Base-by-base conservation (phyloP, 78 protist genomes). In the Salpingoeca rosetta region DNA sequence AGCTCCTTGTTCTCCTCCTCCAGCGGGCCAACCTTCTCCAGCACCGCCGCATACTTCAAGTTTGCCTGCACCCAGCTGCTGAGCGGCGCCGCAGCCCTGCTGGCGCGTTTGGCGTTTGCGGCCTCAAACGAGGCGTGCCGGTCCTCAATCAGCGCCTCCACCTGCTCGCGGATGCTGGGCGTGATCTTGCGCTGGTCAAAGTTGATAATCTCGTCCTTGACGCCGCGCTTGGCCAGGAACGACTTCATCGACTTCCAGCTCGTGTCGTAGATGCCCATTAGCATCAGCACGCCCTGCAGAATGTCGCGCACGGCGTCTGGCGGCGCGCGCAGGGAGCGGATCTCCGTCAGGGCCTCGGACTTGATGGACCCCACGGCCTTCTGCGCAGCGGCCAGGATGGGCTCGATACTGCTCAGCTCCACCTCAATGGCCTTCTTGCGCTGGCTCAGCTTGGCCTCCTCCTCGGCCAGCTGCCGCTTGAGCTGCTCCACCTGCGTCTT, bases 31-130 rank as follows among this genome's bases (percentile, higher is more conserved):
- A 90, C 36, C 79, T 39, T 2, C 73, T 84, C 84, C 78, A 74
- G 0, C 25, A 90, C 91, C 3, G 44, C 37, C 7, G 80, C 0
- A 80, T 91, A 94, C 79, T 88, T 65, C 26, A 95, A 2, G 51
- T 88, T 80, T 31, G 98, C 98, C 57, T 73, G 7, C 41, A 93
- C 93, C 98, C 98, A 95, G 74, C 83, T 81, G 1, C 95, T 96
- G 39, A 95, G 72, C 51, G 98, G 98, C 25, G 90, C 92, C 12
- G 95, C 95, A 2, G 96, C 95, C 31, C 39, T 56, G 37, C 90
- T 82, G 39, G 88, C 92, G 17, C 92, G 88, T 40, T 35, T 31
- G 37, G 91, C 91, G n/a, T 2, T n/a, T 28, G 43, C 89, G 26
- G 31, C 74, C 57, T 90, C 90, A 76, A 93, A 95, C 38, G 94